Evolutionary conservation across 305 asterid species (phyloP).

Genomic region (Solanum chacoense): DNA sequence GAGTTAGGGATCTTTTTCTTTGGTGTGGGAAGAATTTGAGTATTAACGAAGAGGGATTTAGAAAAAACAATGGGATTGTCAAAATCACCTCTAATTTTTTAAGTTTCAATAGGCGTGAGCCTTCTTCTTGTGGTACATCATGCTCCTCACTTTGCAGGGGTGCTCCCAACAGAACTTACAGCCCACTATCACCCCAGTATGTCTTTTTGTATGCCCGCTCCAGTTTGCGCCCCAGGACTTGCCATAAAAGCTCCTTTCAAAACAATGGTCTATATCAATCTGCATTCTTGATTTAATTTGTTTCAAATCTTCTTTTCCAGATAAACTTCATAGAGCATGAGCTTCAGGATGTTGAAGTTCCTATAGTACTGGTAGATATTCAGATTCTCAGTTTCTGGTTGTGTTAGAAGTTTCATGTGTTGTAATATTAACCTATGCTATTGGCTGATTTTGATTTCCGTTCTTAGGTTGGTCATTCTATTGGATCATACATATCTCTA

Average conservation of each 20-base stretch:
- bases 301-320: conserved; percentile 30
- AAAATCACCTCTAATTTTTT: not conserved
- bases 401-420: not conserved
- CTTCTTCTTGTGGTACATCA: not conserved
- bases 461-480: conserved; percentile 86
- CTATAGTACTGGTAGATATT: conserved; percentile 50
- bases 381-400: not conserved
- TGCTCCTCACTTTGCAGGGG: not conserved
- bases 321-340: conserved; percentile 62
- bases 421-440: not conserved
- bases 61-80: not conserved
- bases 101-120: not conserved
- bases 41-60: not conserved
- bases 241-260: not conserved
- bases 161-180: not conserved
- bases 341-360: conserved; percentile 42
- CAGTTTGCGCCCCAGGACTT: not conserved
- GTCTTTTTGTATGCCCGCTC: not conserved
- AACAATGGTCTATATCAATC: not conserved
- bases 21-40: not conserved
- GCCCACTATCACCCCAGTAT: not conserved
- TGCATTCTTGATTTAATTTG: not conserved
- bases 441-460: conserved; percentile 4
- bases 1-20: not conserved
- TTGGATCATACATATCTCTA: conserved; percentile 71